Evolutionary conservation across 805 yeast species (phyloP).

Genomic region (Diddensiella transvaalensis): DNA sequence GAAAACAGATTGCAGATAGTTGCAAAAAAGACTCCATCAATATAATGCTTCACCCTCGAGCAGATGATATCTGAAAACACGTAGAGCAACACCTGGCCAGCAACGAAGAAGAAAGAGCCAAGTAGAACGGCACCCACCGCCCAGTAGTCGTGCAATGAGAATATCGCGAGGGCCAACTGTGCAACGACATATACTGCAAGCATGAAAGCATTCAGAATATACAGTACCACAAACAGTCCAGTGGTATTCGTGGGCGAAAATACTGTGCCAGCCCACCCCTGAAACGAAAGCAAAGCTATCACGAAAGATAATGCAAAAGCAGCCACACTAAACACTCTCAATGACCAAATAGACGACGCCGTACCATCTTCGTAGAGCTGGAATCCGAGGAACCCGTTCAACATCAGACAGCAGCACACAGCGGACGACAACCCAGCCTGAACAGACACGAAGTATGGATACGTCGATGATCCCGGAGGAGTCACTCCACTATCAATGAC

Average conservation of each 20-base stretch:
- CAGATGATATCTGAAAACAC: slow-evolving; percentile 68
- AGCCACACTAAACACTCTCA: slow-evolving; percentile 48
- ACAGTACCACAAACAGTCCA: slow-evolving; percentile 67
- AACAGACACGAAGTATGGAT: slow-evolving; percentile 76
- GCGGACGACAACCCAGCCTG: slow-evolving; percentile 75
- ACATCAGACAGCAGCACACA: slow-evolving; percentile 62
- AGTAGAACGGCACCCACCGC: slow-evolving; percentile 79
- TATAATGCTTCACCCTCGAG: slow-evolving; percentile 69
- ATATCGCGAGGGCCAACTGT: slow-evolving; percentile 63
- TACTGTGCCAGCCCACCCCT: slow-evolving; percentile 48
- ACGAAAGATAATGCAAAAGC: slow-evolving; percentile 67
- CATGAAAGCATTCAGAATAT: slow-evolving; percentile 66
- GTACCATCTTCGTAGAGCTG: slow-evolving; percentile 97
- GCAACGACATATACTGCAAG: slow-evolving; percentile 59
- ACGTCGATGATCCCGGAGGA: slow-evolving; percentile 75
- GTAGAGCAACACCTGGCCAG: slow-evolving; percentile 76
- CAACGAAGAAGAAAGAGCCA: slow-evolving; percentile 67
- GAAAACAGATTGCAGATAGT: slow-evolving; percentile 76
- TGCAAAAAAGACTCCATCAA: slow-evolving; percentile 87
- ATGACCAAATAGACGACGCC: slow-evolving; percentile 50
- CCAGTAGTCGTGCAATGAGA: slow-evolving; percentile 77
- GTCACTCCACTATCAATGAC: slow-evolving; percentile 90
- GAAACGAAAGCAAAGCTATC: slow-evolving; percentile 68
- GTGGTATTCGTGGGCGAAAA: slow-evolving; percentile 52
- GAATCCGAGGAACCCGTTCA: slow-evolving; percentile 77